These are phyloP conservation scores for Zymoseptoria crescenta DNA, from an alignment of 2,329 filamentous ascomycete species.

Conservation along the genomic window DNA sequence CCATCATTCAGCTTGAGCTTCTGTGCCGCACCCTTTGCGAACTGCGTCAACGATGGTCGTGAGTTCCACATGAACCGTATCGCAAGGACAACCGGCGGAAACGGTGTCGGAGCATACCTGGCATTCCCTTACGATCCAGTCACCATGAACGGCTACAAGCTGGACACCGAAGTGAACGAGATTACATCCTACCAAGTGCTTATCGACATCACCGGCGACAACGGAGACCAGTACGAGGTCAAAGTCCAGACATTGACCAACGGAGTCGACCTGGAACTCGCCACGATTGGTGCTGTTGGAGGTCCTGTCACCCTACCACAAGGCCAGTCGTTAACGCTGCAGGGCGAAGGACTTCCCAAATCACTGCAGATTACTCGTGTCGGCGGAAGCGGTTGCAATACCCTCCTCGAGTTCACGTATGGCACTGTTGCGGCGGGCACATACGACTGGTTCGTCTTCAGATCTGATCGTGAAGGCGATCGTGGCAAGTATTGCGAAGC, in stretches of 20 bases:
- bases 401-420: constrained; percentile 4
- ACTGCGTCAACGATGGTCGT: constrained; percentile 7
- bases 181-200: constrained; percentile 4
- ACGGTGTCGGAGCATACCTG: neutral
- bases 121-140: constrained; percentile 3
- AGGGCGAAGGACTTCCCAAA: constrained; percentile 1
- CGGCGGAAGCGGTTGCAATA: neutral
- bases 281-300: neutral
- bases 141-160: constrained; percentile 1
- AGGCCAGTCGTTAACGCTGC: neutral
- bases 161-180: constrained; percentile 3
- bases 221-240: constrained; percentile 2
- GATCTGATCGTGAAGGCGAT: neutral
- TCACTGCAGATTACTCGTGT: neutral
- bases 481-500: neutral
- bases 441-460: constrained; percentile 2
- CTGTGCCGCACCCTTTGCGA: constrained; percentile 1
- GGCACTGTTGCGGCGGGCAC: neutral
- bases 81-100: neutral
- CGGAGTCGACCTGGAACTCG: neutral
- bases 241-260: neutral
- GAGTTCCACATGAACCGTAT: constrained; percentile 6
- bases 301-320: neutral
- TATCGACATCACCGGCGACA: constrained; percentile 4
- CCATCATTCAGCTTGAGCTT: neutral